Base-by-base conservation (phyloP, 805 yeast genomes). In the Ogataea paraovalis region DNA sequence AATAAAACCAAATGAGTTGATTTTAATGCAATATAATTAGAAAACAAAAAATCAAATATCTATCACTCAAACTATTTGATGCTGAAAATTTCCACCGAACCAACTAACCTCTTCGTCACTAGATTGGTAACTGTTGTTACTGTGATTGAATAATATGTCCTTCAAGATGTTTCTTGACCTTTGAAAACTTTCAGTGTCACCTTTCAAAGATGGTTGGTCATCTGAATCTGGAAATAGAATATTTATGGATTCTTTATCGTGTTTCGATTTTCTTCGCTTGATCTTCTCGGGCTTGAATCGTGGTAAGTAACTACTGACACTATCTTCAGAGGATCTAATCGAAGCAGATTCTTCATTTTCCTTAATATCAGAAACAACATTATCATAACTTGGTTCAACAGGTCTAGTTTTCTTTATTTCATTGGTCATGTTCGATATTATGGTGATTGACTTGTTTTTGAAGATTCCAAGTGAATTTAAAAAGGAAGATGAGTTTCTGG, bases 11-110 rank as follows among this genome's bases (percentile, higher is more conserved):
- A 6, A 25, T n/a, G n/a, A n/a, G n/a, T n/a, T n/a, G n/a, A 25
- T 10, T 25, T 25, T 10, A 25, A 25, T 25, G 28, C 28, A 7
- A 25, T 25, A 25, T 25, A 25, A 7, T 25, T 25, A 25, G 10
- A 25, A 25, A 25, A n/a, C n/a, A n/a, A n/a, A n/a, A n/a, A n/a
- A n/a, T n/a, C n/a, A 10, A 7, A 16, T 30, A 8, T 30, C 12
- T 30, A 30, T 30, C 6, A 14, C 12, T 44, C 36, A 55, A n/a
- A 50, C 55, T 25, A 37, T 42, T 30, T 52, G 52, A 30, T 45
- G 48, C 45, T 44, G 48, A n/a, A 54, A 45, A 38, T 58, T 58
- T 3, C 57, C 56, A 16, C 64, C 64, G 45, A 60, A 54, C 64
- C 64, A 60, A 19, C 39, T 44, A 9, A 48, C 43, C 18, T 58